phyloP scores from a whole-genome alignment of 441 rosid species.

The Erysimum cheiri region DNA sequence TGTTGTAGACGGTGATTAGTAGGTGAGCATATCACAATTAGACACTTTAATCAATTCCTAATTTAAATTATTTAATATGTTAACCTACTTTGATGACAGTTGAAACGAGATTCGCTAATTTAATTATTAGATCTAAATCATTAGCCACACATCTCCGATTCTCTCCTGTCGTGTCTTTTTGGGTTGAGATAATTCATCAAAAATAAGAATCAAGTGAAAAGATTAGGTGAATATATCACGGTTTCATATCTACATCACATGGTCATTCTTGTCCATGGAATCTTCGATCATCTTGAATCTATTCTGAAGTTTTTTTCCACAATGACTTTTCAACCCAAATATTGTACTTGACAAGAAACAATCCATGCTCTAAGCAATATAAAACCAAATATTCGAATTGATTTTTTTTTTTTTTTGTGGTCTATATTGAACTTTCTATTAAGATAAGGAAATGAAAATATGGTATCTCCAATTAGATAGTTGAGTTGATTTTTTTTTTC shows the following conservation, averaged over 20 bases:
- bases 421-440: background rate
- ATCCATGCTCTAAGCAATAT: background rate
- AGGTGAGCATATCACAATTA: background rate
- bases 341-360: background rate
- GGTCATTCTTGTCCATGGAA: constrained; percentile 20
- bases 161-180: background rate
- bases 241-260: constrained; percentile 22
- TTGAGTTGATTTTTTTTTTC: constrained; percentile 9
- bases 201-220: background rate
- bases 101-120: background rate
- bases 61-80: background rate
- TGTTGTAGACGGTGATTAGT: background rate
- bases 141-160: constrained; percentile 7
- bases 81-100: background rate
- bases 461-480: background rate
- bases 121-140: constrained; percentile 3
- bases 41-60: background rate
- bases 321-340: constrained; percentile 20
- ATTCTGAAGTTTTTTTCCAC: background rate
- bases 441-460: background rate
- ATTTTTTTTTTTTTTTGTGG: background rate
- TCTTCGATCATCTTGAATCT: constrained; percentile 25
- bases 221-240: constrained; percentile 13
- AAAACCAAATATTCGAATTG: background rate
- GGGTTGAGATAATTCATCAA: background rate